Conservation (phyloP, 495 filamentous ascomycete species). For the Tuber calosporum region DNA sequence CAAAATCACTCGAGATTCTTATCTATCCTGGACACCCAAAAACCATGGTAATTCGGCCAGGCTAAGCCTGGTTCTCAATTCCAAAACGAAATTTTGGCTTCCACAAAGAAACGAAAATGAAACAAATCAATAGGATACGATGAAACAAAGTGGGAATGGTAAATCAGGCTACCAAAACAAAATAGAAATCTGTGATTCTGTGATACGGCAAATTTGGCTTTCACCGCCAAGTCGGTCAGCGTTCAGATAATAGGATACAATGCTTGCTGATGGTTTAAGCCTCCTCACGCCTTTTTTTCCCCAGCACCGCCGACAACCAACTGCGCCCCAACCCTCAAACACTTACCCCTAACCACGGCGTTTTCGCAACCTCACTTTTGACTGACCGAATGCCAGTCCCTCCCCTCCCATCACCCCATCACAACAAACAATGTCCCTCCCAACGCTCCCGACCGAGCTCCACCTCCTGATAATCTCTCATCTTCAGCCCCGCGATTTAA, state of each 20-base stretch:
- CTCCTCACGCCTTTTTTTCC: background rate
- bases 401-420: background rate
- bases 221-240: background rate
- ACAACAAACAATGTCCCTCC: background rate
- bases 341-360: background rate
- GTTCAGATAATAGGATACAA: background rate
- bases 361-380: background rate
- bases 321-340: background rate
- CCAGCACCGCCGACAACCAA: background rate
- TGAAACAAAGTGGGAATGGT: background rate
- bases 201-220: background rate
- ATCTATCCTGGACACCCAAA: background rate
- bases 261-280: background rate
- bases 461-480: background rate
- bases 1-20: background rate
- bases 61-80: background rate
- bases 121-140: background rate
- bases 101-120: background rate
- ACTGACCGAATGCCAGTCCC: background rate
- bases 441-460: background rate
- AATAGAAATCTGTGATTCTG: background rate
- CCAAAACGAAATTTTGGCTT: background rate
- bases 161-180: background rate
- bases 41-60: background rate
- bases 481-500: constrained; percentile 1